Base-by-base conservation (phyloP, 1,284 basidiomycete genomes). In the Irpex sp. region DNA sequence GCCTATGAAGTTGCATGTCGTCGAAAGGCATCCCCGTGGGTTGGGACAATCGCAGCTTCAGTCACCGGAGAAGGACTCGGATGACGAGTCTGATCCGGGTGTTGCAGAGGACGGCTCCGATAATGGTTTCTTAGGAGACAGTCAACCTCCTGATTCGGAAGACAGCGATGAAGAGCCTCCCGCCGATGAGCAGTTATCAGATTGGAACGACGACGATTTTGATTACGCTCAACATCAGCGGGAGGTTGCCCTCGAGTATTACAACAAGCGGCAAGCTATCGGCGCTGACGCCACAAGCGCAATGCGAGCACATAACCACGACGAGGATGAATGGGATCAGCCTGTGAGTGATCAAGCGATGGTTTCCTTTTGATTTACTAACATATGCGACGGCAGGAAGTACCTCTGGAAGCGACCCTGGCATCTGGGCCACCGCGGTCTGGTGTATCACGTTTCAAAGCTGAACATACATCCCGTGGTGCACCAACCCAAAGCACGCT, bases 221-320 rank as follows among this genome's bases (percentile, higher is more conserved):
- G 85, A 91, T 67, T 80, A 77, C 61, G 87, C 84, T 26, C 82
- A 78, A 57, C 85, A 88, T 69, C 88, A 91, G 66, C 85, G 89
- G 36, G 89, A 91, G 71, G 81, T 92, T 65, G 86, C 87, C n/a
- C 70, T 91, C 47, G 85, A 85, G 64, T 92, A 92, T 71, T 81
- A 88, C 70, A 76, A 81, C 66, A 87, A 86, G 70, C 83, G 88
- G 59, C 76, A 75, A 17, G 78, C 76, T 11, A 80, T 92, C 56
- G 84, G 85, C 0, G 75, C 81, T 38, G 82, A 82, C 57, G 81
- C 83, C 47, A 76, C 81, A 9, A 76, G 77, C 48, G 84, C 81
- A 5, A 79, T 89, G 77, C 77, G 77, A 61, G 76, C 77, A 8
- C 81, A 82, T 69, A 73, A 75, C 38, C 80, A 82, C 65, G 75